Conservation (phyloP, 164 flowering plant genomes). For the Stephania japonica region DNA sequence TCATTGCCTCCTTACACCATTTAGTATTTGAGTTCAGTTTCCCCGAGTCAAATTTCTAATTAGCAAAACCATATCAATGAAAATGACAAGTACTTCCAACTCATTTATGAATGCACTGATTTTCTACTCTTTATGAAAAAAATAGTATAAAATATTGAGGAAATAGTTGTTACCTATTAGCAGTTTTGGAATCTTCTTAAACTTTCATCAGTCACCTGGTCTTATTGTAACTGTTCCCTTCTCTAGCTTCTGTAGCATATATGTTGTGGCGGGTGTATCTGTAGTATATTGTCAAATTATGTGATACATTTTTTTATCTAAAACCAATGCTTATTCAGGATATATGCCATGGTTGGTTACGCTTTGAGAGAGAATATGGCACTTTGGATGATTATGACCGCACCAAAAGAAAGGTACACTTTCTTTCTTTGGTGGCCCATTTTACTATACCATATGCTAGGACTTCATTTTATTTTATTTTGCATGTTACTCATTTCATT, state of each 20-base stretch:
- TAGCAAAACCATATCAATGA: too few species aligned
- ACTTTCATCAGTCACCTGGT: not conserved
- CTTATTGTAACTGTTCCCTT: slow-evolving; percentile 4
- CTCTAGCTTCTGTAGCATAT: slow-evolving; percentile 7
- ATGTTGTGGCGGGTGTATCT: not conserved
- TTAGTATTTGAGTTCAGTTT: too few species aligned
- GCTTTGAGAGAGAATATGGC: slow-evolving; percentile 90
- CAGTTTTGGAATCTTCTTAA: not conserved
- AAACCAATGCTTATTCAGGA: slow-evolving; percentile 84
- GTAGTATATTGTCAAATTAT: slow-evolving; percentile 31
- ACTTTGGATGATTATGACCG: slow-evolving; percentile 68
- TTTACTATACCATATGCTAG: not conserved
- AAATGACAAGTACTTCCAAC: too few species aligned
- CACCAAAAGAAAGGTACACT: slow-evolving; percentile 68
- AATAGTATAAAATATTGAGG: not conserved
- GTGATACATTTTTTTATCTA: slow-evolving; percentile 58
- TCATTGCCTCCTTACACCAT: too few species aligned
- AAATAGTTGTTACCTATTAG: not conserved
- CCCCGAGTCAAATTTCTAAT: too few species aligned
- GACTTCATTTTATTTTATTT: too few species aligned
- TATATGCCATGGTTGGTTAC: slow-evolving; percentile 84
- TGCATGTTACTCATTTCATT: too few species aligned
- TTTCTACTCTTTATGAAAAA: too few species aligned
- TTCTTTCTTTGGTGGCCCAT: not conserved
- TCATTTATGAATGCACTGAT: too few species aligned